Percentiles rank a stretch among this genome's conserved stretches.
Evolutionary conservation across 495 filamentous ascomycete genomes (phyloP).

Genomic region (Penicillium bovifimosum): DNA sequence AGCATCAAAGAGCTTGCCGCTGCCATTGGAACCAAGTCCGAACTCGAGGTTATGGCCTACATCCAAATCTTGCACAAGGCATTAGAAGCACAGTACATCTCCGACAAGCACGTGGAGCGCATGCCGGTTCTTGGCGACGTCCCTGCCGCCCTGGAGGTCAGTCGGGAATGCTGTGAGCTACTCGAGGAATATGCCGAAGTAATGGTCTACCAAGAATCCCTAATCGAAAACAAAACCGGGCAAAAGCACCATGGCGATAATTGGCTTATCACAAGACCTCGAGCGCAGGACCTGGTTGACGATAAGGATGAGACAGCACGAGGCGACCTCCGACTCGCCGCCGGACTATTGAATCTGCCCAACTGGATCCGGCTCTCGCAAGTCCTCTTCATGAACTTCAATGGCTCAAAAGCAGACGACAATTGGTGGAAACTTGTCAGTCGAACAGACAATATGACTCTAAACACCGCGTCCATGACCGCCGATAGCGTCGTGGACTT

Average conservation of each 20-base stretch:
- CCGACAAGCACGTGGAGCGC: slow-evolving; percentile 13
- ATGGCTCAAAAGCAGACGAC: slow-evolving; percentile 43
- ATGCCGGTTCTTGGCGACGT: slow-evolving; percentile 39
- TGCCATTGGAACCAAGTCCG: slow-evolving; percentile 64
- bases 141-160: slow-evolving; percentile 70
- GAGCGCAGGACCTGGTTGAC: slow-evolving; percentile 21
- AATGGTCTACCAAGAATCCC: slow-evolving; percentile 52
- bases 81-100: slow-evolving; percentile 29
- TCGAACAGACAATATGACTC: slow-evolving; percentile 9
- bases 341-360: slow-evolving; percentile 51
- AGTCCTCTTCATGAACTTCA: slow-evolving; percentile 73
- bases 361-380: slow-evolving; percentile 62
- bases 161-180: slow-evolving; percentile 54
- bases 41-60: slow-evolving; percentile 67
- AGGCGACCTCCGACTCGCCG: slow-evolving; percentile 39
- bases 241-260: slow-evolving; percentile 47
- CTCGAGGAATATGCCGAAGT: slow-evolving; percentile 64
- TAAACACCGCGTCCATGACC: slow-evolving; percentile 56
- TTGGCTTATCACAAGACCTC: slow-evolving; percentile 49
- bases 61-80: slow-evolving; percentile 54
- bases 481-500: slow-evolving; percentile 68
- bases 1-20: slow-evolving; percentile 55
- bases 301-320: slow-evolving; percentile 20
- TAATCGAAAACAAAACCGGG: slow-evolving; percentile 49
- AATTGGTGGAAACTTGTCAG: slow-evolving; percentile 57